phyloP scores from a whole-genome alignment of 2,329 filamentous ascomycete genomes.

The Xylaria multiplex region DNA sequence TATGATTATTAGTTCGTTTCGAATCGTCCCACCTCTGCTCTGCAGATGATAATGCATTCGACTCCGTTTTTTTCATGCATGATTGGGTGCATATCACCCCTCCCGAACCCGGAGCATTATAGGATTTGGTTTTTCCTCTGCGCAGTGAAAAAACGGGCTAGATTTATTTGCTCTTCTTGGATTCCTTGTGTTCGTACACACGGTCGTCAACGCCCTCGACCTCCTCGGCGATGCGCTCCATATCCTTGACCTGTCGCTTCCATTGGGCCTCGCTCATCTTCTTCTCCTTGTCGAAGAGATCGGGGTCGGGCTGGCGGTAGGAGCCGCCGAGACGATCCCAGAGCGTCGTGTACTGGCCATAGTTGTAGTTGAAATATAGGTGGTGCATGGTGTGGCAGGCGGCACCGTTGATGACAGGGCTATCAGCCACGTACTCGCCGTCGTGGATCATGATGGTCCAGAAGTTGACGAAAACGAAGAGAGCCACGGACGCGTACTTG shows the following conservation, averaged over 20 bases:
- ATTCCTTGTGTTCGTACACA: constrained; percentile 57
- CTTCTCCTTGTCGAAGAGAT: constrained; percentile 83
- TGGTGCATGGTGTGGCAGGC: constrained; percentile 96
- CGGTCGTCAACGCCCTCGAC: constrained; percentile 70
- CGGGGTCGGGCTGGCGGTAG: constrained; percentile 85
- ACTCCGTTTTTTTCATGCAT: constrained; percentile 4
- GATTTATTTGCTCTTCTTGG: constrained; percentile 59
- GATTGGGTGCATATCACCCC: background rate
- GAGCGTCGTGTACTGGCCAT: constrained; percentile 91
- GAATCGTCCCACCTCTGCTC: constrained; percentile 19
- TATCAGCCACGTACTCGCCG: constrained; percentile 91
- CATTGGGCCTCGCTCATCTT: constrained; percentile 87
- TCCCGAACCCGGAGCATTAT: background rate
- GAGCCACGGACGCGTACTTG: constrained; percentile 84
- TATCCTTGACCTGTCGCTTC: constrained; percentile 76
- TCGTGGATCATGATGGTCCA: constrained; percentile 98
- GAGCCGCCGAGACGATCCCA: constrained; percentile 90
- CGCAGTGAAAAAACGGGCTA: background rate
- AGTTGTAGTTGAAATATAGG: constrained; percentile 88
- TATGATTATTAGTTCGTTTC: constrained; percentile 29
- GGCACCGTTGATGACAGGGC: constrained; percentile 90
- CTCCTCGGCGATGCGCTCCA: constrained; percentile 59
- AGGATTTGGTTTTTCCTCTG: background rate
- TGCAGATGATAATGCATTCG: constrained; percentile 11
- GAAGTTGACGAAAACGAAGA: constrained; percentile 94